These are phyloP conservation scores for Musa troglodytarum DNA, from an alignment of 176 grass and related monocot genomes.

Conservation along the genomic window DNA sequence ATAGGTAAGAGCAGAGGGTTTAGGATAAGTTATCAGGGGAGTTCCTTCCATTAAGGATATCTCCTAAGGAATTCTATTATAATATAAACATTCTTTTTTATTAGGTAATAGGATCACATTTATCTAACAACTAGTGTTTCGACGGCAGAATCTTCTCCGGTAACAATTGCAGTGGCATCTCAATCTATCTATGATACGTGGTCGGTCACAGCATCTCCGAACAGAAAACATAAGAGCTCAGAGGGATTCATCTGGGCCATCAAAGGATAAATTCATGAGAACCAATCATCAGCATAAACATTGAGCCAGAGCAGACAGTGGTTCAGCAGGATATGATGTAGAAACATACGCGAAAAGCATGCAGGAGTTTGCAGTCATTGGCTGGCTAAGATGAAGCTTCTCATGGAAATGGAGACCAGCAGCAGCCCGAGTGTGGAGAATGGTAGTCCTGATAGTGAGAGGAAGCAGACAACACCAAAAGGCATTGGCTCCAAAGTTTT, in stretches of 20 bases:
- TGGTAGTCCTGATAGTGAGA: constrained; percentile 13
- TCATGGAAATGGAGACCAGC: constrained; percentile 33
- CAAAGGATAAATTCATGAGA: constrained; percentile 25
- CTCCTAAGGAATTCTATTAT: too few species aligned
- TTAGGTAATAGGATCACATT: too few species aligned
- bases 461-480: constrained; percentile 30
- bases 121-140: constrained; percentile 28
- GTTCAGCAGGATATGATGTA: constrained; percentile 57
- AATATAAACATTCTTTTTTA: too few species aligned
- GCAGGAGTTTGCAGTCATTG: constrained; percentile 77
- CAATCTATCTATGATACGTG: constrained; percentile 31
- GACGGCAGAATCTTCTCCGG: constrained; percentile 25
- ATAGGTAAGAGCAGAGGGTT: too few species aligned
- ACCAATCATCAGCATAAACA: constrained; percentile 38
- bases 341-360: constrained; percentile 97
- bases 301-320: constrained; percentile 47
- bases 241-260: constrained; percentile 45
- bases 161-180: not conserved
- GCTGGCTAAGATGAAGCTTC: constrained; percentile 92
- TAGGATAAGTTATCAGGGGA: too few species aligned
- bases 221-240: constrained; percentile 41
- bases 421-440: constrained; percentile 42
- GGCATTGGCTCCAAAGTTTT: constrained; percentile 67
- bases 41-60: too few species aligned
- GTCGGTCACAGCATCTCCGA: constrained; percentile 12